These are phyloP conservation scores for Musa balbisiana DNA, from an alignment of 202 grass and related monocot genomes.

Conservation along the genomic window DNA sequence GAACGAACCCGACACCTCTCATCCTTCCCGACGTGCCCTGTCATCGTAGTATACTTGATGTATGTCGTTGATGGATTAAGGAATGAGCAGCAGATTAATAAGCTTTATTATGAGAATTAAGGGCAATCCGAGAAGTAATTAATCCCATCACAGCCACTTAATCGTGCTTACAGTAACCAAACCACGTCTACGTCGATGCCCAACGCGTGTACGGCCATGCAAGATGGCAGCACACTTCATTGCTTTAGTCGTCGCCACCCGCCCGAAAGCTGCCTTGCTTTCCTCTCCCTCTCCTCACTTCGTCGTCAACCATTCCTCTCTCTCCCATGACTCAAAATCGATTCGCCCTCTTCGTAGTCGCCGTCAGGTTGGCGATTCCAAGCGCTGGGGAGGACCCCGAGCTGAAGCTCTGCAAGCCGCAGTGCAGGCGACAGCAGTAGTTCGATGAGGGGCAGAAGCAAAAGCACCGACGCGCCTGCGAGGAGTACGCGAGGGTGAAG, in stretches of 20 bases:
- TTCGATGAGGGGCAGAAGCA: constrained; percentile 16
- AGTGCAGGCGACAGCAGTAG: no score
- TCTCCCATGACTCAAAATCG: constrained; percentile 1
- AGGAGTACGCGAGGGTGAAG: not conserved
- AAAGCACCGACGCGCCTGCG: constrained; percentile 3
- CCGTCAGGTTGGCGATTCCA: not conserved
- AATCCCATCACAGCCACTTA: not conserved
- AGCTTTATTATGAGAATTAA: no score
- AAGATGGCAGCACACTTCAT: not conserved
- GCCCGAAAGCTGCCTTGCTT: no score
- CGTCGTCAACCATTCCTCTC: not conserved
- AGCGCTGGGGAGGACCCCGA: not conserved
- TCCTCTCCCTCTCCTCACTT: no score
- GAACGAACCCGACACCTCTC: no score
- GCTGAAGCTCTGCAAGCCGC: constrained; percentile 9
- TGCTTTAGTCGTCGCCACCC: no score
- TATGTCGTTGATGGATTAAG: no score
- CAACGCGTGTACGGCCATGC: not conserved
- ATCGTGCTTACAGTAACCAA: no score
- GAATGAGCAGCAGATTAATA: no score
- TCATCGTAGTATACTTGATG: no score
- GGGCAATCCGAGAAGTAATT: no score
- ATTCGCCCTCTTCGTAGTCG: constrained; percentile 26
- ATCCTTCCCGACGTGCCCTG: no score
- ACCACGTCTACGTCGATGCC: not conserved